phyloP scores from a whole-genome alignment of 2,329 filamentous ascomycete genomes.

The Diplodia corticola region DNA sequence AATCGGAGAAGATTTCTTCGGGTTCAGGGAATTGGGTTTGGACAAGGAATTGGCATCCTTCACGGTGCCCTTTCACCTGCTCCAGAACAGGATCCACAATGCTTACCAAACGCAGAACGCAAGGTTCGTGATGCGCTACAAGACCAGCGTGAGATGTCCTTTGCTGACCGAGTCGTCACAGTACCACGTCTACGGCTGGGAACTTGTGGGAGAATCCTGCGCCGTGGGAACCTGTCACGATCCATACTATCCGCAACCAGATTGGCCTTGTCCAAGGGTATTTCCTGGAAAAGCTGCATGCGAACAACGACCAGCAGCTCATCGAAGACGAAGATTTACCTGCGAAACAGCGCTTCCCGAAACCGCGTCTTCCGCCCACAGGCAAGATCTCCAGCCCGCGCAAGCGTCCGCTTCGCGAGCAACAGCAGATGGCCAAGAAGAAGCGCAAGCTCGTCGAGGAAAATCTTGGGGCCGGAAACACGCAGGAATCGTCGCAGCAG shows the following conservation, averaged over 20 bases:
- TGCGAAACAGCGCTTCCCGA: constrained; percentile 76
- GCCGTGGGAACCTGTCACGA: constrained; percentile 74
- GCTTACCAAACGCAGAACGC: constrained; percentile 77
- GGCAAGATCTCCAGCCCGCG: constrained; percentile 85
- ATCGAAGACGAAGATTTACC: constrained; percentile 95
- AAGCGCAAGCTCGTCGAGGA: constrained; percentile 70
- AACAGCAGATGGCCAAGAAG: constrained; percentile 81
- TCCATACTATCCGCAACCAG: constrained; percentile 73
- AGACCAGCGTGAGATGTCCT: not conserved
- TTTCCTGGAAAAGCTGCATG: constrained; percentile 85
- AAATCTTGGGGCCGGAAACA: constrained; percentile 30
- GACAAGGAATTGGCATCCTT: constrained; percentile 85
- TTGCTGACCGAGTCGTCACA: constrained; percentile 41
- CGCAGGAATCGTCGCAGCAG: constrained; percentile 12
- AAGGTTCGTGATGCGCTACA: constrained; percentile 44
- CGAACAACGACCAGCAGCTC: constrained; percentile 77
- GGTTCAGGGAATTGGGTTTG: constrained; percentile 91
- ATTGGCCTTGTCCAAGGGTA: constrained; percentile 89
- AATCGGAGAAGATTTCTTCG: constrained; percentile 97
- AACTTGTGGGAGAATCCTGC: constrained; percentile 68
- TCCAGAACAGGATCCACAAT: constrained; percentile 86
- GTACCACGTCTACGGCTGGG: constrained; percentile 59
- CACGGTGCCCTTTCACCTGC: constrained; percentile 87
- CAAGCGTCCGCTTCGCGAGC: constrained; percentile 79
- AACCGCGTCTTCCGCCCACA: constrained; percentile 65